A percentile compares a stretch with the other conserved stretches of the same genome.
Evolutionary conservation across 257 asterid genomes (phyloP).

Genomic region (Ligustrum vulgare): DNA sequence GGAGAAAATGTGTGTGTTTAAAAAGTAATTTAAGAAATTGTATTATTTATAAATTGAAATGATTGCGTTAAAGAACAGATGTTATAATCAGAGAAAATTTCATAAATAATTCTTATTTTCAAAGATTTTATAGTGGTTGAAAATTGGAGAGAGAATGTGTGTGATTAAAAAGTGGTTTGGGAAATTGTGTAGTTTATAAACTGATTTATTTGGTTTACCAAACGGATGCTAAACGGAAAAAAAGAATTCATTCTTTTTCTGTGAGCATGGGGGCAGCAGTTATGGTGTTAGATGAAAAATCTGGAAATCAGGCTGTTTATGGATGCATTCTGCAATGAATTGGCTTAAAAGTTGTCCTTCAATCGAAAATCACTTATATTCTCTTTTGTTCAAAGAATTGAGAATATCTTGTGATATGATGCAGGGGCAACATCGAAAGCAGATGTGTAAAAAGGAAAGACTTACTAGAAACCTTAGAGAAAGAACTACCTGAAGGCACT

Average conservation of each 20-base stretch:
- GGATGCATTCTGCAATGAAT: background rate
- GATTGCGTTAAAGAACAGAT: no score
- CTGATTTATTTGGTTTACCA: no score
- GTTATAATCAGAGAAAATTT: background rate
- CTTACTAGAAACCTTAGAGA: slow-evolving; percentile 52
- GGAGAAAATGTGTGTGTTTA: no score
- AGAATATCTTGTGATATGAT: slow-evolving; percentile 22
- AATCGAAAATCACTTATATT: background rate
- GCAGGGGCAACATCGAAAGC: slow-evolving; percentile 45
- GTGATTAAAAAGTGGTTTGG: no score
- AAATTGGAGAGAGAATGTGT: no score
- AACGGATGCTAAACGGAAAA: no score
- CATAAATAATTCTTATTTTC: background rate
- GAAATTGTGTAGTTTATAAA: no score
- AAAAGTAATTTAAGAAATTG: no score
- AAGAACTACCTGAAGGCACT: slow-evolving; percentile 66
- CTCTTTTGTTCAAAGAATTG: background rate
- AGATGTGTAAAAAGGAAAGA: slow-evolving; percentile 68
- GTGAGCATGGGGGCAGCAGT: no score
- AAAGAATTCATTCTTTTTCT: background rate
- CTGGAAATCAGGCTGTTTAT: background rate
- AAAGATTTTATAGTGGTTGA: no score
- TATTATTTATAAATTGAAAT: no score
- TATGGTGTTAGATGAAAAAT: background rate
- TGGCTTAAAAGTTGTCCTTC: background rate